Evolutionary conservation across 148 eudicot species (phyloP), one percentile per base, ranked within the genome.

Genomic region (Rhododendron molle): DNA sequence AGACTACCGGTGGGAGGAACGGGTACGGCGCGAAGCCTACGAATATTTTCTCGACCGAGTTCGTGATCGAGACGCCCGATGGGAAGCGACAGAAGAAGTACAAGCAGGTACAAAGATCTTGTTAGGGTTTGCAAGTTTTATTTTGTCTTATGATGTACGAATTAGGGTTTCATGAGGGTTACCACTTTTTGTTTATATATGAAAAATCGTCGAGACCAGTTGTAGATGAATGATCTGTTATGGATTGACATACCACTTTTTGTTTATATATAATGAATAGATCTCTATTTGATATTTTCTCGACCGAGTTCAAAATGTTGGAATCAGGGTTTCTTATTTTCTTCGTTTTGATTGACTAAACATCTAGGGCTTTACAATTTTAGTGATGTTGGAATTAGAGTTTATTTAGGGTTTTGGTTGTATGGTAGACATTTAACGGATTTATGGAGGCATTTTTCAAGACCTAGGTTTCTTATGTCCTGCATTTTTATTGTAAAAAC

Each of bases 1-100:
- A 97, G 90, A 97, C 99, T 4, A 97, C 99, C n/a, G 99, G 99
- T 18, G 99, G 98, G 14, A 87, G 99, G 78, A 97, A 97, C 44
- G 98, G 99, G 12, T 97, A 97, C 49, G 99, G 99, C 7, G 98
- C 99, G 2, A 97, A 97, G 86, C 94, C 95, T 23, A 91, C 99
- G 0, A 97, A 97, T 60, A 97, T 97, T 8, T 97, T 95, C 52
- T 97, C 98, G 0, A 94, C 95, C 0, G 95, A 97, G 90, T 97
- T 97, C 85, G 79, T 94, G 28, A 91, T 97, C 36, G 99, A 97
- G 83, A 94, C 98, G 16, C 98, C 99, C 1, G 98, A 97, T 87
- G 99, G 99, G 15, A 94, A 83, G 87, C 88, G 98, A 50, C 91
- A 91, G 89, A 93, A 91, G 89, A 93, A 88, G 90, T 97, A 97